Percentiles rank a stretch among this genome's conserved stretches.
Conservation (phyloP, 2,329 filamentous ascomycete genomes). For the Paraconiothyrium brasiliense region DNA sequence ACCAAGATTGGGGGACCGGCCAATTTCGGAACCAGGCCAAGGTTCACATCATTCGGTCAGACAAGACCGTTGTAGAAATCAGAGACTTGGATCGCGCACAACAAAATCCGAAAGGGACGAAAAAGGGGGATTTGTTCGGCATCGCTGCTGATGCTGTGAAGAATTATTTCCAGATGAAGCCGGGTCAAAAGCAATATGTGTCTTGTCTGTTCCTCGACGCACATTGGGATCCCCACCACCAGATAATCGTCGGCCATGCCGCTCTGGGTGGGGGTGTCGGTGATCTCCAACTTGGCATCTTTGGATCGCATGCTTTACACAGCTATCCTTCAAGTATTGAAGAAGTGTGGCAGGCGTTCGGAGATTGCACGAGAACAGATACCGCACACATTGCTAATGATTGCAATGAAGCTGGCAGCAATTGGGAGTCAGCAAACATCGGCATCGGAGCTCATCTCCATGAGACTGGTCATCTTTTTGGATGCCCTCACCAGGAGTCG, state of each 20-base stretch:
- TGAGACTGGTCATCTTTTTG: constrained; percentile 88
- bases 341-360: constrained; percentile 88
- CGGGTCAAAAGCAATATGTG: constrained; percentile 87
- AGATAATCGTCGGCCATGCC: constrained; percentile 80
- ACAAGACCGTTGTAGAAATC: constrained; percentile 86
- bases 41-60: constrained; percentile 82
- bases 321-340: constrained; percentile 90
- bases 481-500: constrained; percentile 86
- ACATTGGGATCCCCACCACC: constrained; percentile 80
- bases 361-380: constrained; percentile 89
- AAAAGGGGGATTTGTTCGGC: constrained; percentile 76
- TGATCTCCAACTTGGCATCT: constrained; percentile 84
- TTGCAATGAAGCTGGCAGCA: constrained; percentile 85
- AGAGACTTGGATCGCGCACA: constrained; percentile 80
- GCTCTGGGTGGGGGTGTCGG: constrained; percentile 80
- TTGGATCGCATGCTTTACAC: constrained; percentile 90
- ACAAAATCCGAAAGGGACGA: constrained; percentile 74
- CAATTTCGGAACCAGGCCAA: constrained; percentile 90
- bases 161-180: constrained; percentile 76
- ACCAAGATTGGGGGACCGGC: constrained; percentile 74
- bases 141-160: constrained; percentile 82
- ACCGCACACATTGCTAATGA: constrained; percentile 83
- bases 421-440: constrained; percentile 94
- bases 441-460: constrained; percentile 94
- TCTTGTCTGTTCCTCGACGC: constrained; percentile 87